Evolutionary conservation across 345 rosid species (phyloP), one percentile per base, ranked within the genome.

Genomic region (Abelmoschus esculentus): DNA sequence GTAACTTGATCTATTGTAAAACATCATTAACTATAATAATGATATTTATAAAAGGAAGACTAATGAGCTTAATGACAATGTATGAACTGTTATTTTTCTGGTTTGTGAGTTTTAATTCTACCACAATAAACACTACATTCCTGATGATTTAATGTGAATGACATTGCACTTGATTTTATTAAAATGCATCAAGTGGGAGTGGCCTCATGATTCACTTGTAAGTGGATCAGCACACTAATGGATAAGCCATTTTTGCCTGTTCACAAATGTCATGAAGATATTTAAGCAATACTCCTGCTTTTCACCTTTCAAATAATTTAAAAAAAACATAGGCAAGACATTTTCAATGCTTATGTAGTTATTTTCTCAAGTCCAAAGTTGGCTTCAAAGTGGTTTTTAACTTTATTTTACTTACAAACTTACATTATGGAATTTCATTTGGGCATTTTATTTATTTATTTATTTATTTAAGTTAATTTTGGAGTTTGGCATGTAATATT

Each of bases 301-400:
- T 66, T 44, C 13, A 6, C 34, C 19, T 22, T 44, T 46, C 14
- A 46, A 46, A 14, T 46, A 19, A 40, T 63, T 22, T 0, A n/a
- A 6, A 14, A 13, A 10, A 63, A 62, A 38, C 17, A 42, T 19
- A 11, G 55, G 19, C 17, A 8, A 14, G 14, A 28, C 3, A 26
- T 34, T 55, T 55, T 69, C 29, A 63, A 34, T 63, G 28, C 5
- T n/a, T 70, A 29, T 12, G 6, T 67, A 38, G 31, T 38, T 40
- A 65, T 65, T 69, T 69, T 36, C 32, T 64, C 8, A 32, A 22
- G 53, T 70, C 61, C 47, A 44, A 22, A 38, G 58, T 47, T 19
- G 60, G 29, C 54, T 65, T 46, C 34, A 31, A 50, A 28, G 10
- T 15, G 17, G 38, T 44, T 54, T 2, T 57, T 55, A 32, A 26